A percentile compares a stretch with the other conserved stretches of the same genome.
Conservation (phyloP, 139 green algal genomes). For the Ettlia oleoabundans region DNA sequence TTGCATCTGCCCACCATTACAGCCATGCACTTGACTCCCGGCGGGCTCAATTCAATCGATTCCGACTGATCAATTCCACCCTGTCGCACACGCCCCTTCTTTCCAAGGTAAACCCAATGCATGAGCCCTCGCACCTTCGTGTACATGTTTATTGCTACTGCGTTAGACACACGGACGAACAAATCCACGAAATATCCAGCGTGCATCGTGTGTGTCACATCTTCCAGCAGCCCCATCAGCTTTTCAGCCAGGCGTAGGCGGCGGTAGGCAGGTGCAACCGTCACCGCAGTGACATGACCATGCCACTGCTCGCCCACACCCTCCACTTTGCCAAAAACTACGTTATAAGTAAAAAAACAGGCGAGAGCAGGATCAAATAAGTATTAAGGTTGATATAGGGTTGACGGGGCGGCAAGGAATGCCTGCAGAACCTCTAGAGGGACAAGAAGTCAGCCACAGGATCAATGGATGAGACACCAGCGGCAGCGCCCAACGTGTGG, state of each 20-base stretch:
- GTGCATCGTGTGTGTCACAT: slow-evolving; percentile 77
- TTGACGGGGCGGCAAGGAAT: too few relatives aligned
- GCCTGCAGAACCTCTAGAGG: too few relatives aligned
- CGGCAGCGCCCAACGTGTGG: too few relatives aligned
- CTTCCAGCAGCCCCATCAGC: slow-evolving; percentile 93
- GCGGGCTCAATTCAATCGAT: too few relatives aligned
- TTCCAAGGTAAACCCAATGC: neutral
- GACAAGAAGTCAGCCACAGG: too few relatives aligned
- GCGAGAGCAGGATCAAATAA: too few relatives aligned
- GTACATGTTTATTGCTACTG: slow-evolving; percentile 95
- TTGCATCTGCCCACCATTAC: too few relatives aligned
- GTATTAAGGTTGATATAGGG: too few relatives aligned
- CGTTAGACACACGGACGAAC: slow-evolving; percentile 95
- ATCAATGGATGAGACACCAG: too few relatives aligned
- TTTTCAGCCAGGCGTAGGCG: slow-evolving; percentile 85
- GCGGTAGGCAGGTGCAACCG: slow-evolving; percentile 88
- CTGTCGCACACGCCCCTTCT: neutral
- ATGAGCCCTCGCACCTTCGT: slow-evolving; percentile 52
- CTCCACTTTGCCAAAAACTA: slow-evolving; percentile 95
- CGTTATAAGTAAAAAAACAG: neutral
- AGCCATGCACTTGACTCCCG: too few relatives aligned
- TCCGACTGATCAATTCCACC: neutral
- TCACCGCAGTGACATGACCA: slow-evolving; percentile 98
- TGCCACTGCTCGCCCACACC: slow-evolving; percentile 90
- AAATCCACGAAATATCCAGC: slow-evolving; percentile 98